These are phyloP conservation scores for Boletellus ananiceps DNA, from an alignment of 768 basidiomycete genomes.

Conservation along the genomic window DNA sequence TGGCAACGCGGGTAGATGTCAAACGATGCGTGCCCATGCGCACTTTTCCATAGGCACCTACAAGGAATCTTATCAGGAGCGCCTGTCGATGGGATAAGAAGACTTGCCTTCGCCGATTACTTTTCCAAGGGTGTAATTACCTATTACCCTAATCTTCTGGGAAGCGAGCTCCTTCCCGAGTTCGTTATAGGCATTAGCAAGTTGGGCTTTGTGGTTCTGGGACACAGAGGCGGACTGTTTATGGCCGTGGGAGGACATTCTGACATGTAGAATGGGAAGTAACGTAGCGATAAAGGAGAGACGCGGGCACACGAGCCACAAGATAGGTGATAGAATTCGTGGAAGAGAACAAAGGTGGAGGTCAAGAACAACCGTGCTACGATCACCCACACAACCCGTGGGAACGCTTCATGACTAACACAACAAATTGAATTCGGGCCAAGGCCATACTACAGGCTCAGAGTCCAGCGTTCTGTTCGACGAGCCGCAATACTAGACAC, in stretches of 20 bases:
- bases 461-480: conserved; percentile 8
- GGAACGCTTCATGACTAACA: conserved; percentile 20
- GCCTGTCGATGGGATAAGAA: conserved; percentile 11
- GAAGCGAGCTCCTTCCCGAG: conserved; percentile 94
- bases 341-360: conserved; percentile 3
- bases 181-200: conserved; percentile 95
- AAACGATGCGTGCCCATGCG: conserved; percentile 91
- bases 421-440: conserved; percentile 19
- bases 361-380: conserved; percentile 12
- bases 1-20: conserved; percentile 86
- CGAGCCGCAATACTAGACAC: conserved; percentile 17
- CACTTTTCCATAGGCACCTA: conserved; percentile 95
- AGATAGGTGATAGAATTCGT: conserved; percentile 16
- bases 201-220: conserved; percentile 81
- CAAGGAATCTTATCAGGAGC: conserved; percentile 21
- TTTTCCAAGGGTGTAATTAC: conserved; percentile 91
- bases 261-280: conserved; percentile 27
- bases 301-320: conserved; percentile 33
- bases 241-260: conserved; percentile 53
- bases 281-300: conserved; percentile 32
- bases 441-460: conserved; percentile 15
- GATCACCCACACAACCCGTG: conserved; percentile 11
- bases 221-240: conserved; percentile 56
- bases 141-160: conserved; percentile 83
- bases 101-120: conserved; percentile 89